Evolutionary conservation across 1,284 basidiomycete species (phyloP), one percentile per base, ranked within the genome.

Genomic region (Butyriboletus pseudospeciosus): DNA sequence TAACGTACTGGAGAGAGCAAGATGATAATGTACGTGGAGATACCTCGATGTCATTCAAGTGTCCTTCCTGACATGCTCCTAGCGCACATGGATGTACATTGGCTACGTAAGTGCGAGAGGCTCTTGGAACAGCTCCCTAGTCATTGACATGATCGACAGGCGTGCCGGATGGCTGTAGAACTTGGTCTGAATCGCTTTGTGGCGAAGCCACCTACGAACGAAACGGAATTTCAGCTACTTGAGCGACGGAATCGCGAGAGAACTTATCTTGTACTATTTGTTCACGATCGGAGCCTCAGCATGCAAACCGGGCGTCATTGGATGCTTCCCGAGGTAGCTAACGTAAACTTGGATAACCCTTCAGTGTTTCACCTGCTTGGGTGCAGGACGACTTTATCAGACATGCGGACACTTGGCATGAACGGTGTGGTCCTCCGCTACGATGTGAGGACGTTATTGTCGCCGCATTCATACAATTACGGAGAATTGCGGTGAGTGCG

Each of bases 1-100:
- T 92, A 53, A 90, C 86, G 37, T 93, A 93, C 67, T 94, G 92
- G 92, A 87, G 82, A 71, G 90, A 91, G 64, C 85, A 87, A 37
- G 83, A 90, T 59, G 89, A 92, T 62, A 86, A 81, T 52, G 86
- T 87, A 59, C 53, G 79, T 75, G 34, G 53, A 48, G 45, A 55
- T 45, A 37, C 44, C 58, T 49, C 46, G 23, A 55, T 42, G 53
- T 38, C 36, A 54, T 52, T 43, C 37, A 52, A 53, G 38, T 57
- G 38, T 53, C 59, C 49, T 49, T 62, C 51, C 59, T 70, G 52
- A 68, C 37, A 34, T 51, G 46, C 26, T 61, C 36, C 32, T 64
- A 88, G 86, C 81, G 85, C 42, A 90, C 88, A 12, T 92, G 89
- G 88, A 86, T 81, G 47, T 92, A 87, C 68, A 89, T 92, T 64